These are phyloP conservation scores for Bimuria novae-zelandiae DNA, from an alignment of 2,329 filamentous ascomycete genomes.

Conservation along the genomic window DNA sequence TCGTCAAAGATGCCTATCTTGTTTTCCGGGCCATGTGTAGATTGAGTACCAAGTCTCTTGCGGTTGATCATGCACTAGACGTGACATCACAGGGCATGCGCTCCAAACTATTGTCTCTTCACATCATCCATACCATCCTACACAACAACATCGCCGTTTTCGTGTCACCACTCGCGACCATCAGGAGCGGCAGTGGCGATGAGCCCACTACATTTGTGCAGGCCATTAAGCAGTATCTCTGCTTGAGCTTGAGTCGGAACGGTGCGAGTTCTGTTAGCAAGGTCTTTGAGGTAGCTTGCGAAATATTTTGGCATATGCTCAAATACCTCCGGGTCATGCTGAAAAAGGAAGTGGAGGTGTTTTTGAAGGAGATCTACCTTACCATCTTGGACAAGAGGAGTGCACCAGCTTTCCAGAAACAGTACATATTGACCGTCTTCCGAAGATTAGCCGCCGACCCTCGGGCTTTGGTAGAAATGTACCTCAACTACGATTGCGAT, in stretches of 20 bases:
- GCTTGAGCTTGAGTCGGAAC: constrained; percentile 91
- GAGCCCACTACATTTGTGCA: constrained; percentile 90
- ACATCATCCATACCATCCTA: constrained; percentile 91
- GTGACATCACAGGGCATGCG: constrained; percentile 94
- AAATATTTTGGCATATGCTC: constrained; percentile 98
- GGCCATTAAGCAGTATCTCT: constrained; percentile 95
- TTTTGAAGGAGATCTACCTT: constrained; percentile 95
- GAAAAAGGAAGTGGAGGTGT: constrained; percentile 99
- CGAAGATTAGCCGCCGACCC: constrained; percentile 85
- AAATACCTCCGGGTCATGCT: constrained; percentile 91
- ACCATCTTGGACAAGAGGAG: constrained; percentile 86
- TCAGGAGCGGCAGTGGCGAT: constrained; percentile 86
- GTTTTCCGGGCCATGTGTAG: constrained; percentile 98
- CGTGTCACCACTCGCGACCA: constrained; percentile 87
- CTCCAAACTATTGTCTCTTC: constrained; percentile 91
- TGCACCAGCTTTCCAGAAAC: constrained; percentile 86
- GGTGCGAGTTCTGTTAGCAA: constrained; percentile 89
- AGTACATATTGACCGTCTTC: constrained; percentile 86
- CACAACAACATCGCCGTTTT: constrained; percentile 94
- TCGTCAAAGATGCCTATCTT: constrained; percentile 94
- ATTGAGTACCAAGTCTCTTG: constrained; percentile 87
- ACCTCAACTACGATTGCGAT: constrained; percentile 98
- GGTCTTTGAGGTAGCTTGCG: constrained; percentile 93
- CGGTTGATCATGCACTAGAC: constrained; percentile 90
- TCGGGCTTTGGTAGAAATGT: constrained; percentile 87